Conservation (phyloP, 2,329 filamentous ascomycete genomes). For the Curvularia sp. region DNA sequence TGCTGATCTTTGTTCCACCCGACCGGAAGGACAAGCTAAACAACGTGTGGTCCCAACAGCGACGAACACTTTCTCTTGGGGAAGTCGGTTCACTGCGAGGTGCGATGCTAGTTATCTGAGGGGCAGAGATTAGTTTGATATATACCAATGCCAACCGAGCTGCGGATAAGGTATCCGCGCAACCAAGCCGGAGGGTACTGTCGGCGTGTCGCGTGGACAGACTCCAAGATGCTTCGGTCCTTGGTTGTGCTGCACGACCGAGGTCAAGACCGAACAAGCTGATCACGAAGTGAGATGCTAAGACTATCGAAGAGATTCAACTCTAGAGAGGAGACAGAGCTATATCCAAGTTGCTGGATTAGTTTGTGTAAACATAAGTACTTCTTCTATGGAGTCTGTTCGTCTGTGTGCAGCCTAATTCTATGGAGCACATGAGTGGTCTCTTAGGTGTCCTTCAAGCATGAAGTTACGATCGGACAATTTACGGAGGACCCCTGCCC, state of each 20-base stretch:
- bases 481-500: too few relatives aligned
- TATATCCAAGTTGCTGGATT: too few relatives aligned
- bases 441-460: too few relatives aligned
- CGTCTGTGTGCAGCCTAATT: too few relatives aligned
- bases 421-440: too few relatives aligned
- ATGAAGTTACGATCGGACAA: too few relatives aligned
- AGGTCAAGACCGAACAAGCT: not conserved
- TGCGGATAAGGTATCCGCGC: slow-evolving; percentile 12
- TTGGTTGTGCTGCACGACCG: not conserved
- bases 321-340: not conserved
- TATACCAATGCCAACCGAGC: not conserved
- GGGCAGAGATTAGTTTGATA: not conserved
- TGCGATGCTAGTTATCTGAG: not conserved
- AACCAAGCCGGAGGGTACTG: not conserved
- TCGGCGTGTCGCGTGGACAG: not conserved
- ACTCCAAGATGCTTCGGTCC: not conserved
- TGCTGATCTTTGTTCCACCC: slow-evolving; percentile 2
- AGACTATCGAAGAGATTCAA: not conserved
- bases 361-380: too few relatives aligned
- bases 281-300: not conserved
- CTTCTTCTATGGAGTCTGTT: too few relatives aligned
- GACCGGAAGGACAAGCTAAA: not conserved
- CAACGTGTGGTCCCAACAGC: not conserved
- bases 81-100: not conserved
- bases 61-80: not conserved